Conservation (phyloP, 768 basidiomycete species). For the Mrakia gelida region DNA sequence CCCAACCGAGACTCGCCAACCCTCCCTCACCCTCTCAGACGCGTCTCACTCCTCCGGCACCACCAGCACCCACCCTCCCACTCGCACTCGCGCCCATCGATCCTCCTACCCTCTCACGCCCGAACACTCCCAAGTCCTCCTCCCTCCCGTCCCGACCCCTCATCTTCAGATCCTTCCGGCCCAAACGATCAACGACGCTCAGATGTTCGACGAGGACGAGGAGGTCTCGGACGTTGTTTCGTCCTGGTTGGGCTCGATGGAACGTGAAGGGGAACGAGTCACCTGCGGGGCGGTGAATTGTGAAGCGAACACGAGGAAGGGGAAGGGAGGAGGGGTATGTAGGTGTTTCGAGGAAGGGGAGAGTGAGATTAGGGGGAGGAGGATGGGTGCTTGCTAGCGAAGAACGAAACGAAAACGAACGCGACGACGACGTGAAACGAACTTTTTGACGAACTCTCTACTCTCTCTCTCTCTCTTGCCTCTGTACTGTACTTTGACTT, state of each 20-base stretch:
- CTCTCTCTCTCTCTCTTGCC: background rate
- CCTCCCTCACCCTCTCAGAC: constrained; percentile 1
- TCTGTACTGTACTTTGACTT: no score
- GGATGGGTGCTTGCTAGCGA: background rate
- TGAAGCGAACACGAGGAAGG: background rate
- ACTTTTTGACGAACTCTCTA: background rate
- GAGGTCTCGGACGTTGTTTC: background rate
- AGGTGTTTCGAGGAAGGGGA: constrained; percentile 1
- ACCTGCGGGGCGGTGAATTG: background rate
- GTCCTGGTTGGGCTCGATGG: constrained; percentile 4
- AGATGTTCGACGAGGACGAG: background rate
- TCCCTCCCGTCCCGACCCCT: background rate
- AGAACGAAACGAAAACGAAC: background rate
- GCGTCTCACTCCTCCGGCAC: background rate
- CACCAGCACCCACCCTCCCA: no score
- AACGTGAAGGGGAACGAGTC: background rate
- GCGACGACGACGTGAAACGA: no score
- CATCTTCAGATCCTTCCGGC: background rate
- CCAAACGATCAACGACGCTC: background rate
- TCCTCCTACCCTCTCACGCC: background rate
- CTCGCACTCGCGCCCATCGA: background rate
- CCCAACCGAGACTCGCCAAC: background rate
- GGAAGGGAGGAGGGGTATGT: background rate
- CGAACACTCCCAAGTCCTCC: background rate
- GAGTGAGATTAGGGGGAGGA: background rate